phyloP scores from a whole-genome alignment of 2,329 filamentous ascomycete genomes.

The Phaeosphaeria sp. region DNA sequence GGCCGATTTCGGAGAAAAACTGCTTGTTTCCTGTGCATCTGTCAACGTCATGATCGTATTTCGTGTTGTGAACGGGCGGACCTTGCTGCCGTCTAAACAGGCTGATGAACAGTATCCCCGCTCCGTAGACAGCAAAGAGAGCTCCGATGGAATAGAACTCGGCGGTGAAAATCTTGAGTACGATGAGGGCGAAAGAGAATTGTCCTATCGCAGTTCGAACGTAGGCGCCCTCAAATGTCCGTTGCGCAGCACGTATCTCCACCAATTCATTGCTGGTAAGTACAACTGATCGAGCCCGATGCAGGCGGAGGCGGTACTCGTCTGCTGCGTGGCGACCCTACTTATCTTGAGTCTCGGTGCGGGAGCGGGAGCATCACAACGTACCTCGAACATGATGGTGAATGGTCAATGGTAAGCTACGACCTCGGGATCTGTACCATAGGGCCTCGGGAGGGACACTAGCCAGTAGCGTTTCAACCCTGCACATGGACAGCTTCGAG shows the following conservation, averaged over 20 bases:
- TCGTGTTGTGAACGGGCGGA: conserved; percentile 11
- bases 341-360: background rate
- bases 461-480: background rate
- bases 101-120: conserved; percentile 81
- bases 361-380: background rate
- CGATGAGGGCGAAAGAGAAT: conserved; percentile 92
- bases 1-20: conserved; percentile 76
- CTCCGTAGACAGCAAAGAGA: conserved; percentile 90
- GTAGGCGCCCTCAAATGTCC: conserved; percentile 97
- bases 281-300: conserved; percentile 83
- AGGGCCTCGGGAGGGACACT: background rate
- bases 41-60: conserved; percentile 14
- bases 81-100: conserved; percentile 85
- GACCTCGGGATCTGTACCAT: background rate
- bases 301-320: conserved; percentile 78
- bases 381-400: conserved; percentile 5
- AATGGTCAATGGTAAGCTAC: background rate
- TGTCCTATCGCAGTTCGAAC: conserved; percentile 92
- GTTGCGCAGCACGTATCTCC: conserved; percentile 91
- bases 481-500: background rate
- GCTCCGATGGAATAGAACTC: conserved; percentile 99
- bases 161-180: conserved; percentile 94
- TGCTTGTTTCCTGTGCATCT: conserved; percentile 72
- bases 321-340: conserved; percentile 70
- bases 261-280: conserved; percentile 86